A percentile compares a stretch with the other conserved stretches of the same genome.
Conservation (phyloP, 169 alveolate genomes). For the Plasmodium chabaudi region DNA sequence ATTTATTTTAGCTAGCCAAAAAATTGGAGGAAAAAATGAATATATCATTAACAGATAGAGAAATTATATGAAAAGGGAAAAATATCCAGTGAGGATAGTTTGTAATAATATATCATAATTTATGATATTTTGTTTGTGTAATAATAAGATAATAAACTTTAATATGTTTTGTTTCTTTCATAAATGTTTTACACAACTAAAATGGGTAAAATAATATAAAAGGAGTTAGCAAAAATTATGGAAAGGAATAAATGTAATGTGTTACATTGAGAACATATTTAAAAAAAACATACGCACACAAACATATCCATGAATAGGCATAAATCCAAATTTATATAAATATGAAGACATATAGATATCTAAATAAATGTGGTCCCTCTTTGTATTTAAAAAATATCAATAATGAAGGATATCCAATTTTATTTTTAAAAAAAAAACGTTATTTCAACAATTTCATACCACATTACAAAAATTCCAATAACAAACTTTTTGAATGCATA, state of each 20-base stretch:
- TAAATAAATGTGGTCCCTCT: background rate
- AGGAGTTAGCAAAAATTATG: background rate
- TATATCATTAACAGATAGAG: conserved; percentile 31
- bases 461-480: conserved; percentile 6
- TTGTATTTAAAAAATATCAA: no score
- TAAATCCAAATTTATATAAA: conserved; percentile 1
- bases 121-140: no score
- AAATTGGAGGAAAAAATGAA: conserved; percentile 67
- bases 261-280: no score
- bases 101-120: no score
- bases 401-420: background rate
- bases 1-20: conserved; percentile 34
- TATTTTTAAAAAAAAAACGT: background rate
- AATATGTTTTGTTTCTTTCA: background rate
- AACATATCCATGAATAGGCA: background rate
- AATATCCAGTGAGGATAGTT: no score
- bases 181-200: background rate
- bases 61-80: no score
- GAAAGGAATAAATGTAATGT: background rate
- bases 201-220: background rate
- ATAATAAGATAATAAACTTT: no score
- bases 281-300: background rate
- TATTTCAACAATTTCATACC: conserved; percentile 14
- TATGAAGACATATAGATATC: background rate
- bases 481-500: conserved; percentile 23